A percentile compares a stretch with the other conserved stretches of the same genome.
Conservation (phyloP, 495 filamentous ascomycete genomes). For the Neurospora sp. region DNA sequence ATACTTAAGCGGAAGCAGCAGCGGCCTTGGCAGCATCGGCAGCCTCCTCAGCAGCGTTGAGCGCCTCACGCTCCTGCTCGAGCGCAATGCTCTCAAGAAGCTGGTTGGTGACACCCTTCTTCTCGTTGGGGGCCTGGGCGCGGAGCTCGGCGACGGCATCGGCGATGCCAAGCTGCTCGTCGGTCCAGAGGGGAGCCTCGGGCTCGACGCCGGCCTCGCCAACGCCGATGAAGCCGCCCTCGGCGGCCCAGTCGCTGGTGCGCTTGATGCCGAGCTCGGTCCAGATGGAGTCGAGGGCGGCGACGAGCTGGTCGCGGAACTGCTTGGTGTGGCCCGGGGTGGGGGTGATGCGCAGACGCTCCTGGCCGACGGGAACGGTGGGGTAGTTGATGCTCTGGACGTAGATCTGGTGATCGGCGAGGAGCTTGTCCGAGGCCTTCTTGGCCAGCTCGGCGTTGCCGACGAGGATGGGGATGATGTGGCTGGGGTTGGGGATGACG, state of each 20-base stretch:
- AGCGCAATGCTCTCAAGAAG: slow-evolving; percentile 15
- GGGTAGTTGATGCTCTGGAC: slow-evolving; percentile 99
- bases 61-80: slow-evolving; percentile 19
- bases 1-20: slow-evolving; percentile 2
- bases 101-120: slow-evolving; percentile 22
- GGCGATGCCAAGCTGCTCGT: slow-evolving; percentile 68
- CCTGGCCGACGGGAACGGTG: slow-evolving; percentile 91
- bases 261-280: slow-evolving; percentile 78
- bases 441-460: slow-evolving; percentile 92
- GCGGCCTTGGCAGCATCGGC: slow-evolving; percentile 9
- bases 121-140: slow-evolving; percentile 17
- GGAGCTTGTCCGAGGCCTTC: slow-evolving; percentile 75
- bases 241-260: slow-evolving; percentile 77
- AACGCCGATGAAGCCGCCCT: slow-evolving; percentile 91
- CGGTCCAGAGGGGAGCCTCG: slow-evolving; percentile 65
- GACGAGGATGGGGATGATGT: slow-evolving; percentile 91
- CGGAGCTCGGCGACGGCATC: slow-evolving; percentile 42
- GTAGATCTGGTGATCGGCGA: slow-evolving; percentile 85
- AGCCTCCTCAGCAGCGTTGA: slow-evolving; percentile 14
- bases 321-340: slow-evolving; percentile 82
- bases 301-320: slow-evolving; percentile 75
- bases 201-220: slow-evolving; percentile 54
- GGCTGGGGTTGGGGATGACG: slow-evolving; percentile 95
- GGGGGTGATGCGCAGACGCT: slow-evolving; percentile 88
- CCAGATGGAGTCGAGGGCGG: slow-evolving; percentile 82